These are phyloP conservation scores for Coemansia biformis DNA, from an alignment of 192 early-diverging fungal genomes.

Conservation along the genomic window DNA sequence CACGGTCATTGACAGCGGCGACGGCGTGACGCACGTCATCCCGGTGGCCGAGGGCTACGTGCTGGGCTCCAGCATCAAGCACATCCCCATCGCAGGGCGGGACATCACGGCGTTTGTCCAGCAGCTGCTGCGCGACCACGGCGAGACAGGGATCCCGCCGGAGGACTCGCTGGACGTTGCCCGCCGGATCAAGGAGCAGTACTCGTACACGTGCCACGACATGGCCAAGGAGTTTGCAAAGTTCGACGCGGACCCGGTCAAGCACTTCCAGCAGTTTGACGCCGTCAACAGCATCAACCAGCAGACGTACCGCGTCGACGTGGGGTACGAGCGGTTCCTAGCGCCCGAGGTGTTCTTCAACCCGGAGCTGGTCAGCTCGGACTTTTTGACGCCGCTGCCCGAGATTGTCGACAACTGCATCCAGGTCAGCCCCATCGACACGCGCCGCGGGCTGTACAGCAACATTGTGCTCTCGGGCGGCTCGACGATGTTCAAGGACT, in stretches of 20 bases:
- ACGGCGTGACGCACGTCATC: constrained; percentile 99
- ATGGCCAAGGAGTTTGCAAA: constrained; percentile 96
- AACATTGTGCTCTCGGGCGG: constrained; percentile 99
- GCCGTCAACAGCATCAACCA: constrained; percentile 78
- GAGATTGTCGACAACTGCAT: constrained; percentile 95
- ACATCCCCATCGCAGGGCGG: constrained; percentile 97
- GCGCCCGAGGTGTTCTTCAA: constrained; percentile 99
- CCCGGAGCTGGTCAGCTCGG: constrained; percentile 94
- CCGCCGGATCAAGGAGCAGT: constrained; percentile 93
- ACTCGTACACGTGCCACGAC: constrained; percentile 93
- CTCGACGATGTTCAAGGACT: constrained; percentile 99
- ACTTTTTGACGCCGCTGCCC: constrained; percentile 93
- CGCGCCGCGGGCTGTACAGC: constrained; percentile 94
- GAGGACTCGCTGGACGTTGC: constrained; percentile 95
- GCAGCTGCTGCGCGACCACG: constrained; percentile 92
- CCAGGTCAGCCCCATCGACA: constrained; percentile 96
- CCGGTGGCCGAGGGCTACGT: constrained; percentile 99
- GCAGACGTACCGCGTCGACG: constrained; percentile 87
- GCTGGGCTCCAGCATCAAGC: constrained; percentile 95
- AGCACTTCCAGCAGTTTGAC: constrained; percentile 84
- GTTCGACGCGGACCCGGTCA: constrained; percentile 83
- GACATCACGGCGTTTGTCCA: constrained; percentile 98
- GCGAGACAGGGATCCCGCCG: constrained; percentile 90
- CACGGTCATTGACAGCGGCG: constrained; percentile 96
- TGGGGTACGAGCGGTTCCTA: constrained; percentile 97